Percentiles rank a stretch among this genome's conserved stretches.
Conservation (phyloP, 1,284 basidiomycete genomes). For the Phellinidium pouzarii region DNA sequence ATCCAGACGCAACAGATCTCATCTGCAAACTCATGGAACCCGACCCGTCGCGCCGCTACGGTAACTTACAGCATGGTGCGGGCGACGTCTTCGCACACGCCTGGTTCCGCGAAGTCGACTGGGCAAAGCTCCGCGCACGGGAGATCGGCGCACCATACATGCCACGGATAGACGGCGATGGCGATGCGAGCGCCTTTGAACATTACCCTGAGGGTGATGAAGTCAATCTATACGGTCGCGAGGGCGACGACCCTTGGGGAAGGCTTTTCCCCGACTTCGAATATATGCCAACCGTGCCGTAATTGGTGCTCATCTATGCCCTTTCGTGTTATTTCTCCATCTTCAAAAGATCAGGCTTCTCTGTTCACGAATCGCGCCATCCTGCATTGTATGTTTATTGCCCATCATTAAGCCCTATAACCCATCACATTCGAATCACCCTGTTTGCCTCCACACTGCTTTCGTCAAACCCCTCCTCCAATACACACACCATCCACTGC, state of each 20-base stretch:
- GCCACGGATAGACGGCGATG: conserved; percentile 18
- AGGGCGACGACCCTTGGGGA: conserved; percentile 15
- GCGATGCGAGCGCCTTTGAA: conserved; percentile 19
- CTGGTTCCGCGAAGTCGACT: conserved; percentile 98
- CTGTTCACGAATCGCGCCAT: background rate
- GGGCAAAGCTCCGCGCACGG: conserved; percentile 76
- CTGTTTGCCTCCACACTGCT: background rate
- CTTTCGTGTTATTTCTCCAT: background rate
- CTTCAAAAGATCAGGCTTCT: background rate
- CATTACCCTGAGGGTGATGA: conserved; percentile 18
- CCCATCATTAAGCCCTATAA: background rate
- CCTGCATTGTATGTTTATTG: background rate
- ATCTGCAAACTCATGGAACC: conserved; percentile 87
- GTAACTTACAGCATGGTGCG: conserved; percentile 89
- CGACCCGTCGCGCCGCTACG: conserved; percentile 88
- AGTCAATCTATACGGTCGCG: conserved; percentile 13
- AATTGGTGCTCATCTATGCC: background rate
- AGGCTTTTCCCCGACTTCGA: conserved; percentile 17
- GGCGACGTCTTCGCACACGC: conserved; percentile 92
- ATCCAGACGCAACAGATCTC: conserved; percentile 78
- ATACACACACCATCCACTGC: background rate
- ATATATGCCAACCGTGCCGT: conserved; percentile 16
- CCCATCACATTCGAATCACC: background rate
- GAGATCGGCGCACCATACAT: conserved; percentile 67
- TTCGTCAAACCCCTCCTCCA: background rate